Percentiles rank a stretch among this genome's conserved stretches.
These are phyloP conservation scores for Yamadazyma buinensis DNA, from an alignment of 1,139 yeast species.

Conservation along the genomic window DNA sequence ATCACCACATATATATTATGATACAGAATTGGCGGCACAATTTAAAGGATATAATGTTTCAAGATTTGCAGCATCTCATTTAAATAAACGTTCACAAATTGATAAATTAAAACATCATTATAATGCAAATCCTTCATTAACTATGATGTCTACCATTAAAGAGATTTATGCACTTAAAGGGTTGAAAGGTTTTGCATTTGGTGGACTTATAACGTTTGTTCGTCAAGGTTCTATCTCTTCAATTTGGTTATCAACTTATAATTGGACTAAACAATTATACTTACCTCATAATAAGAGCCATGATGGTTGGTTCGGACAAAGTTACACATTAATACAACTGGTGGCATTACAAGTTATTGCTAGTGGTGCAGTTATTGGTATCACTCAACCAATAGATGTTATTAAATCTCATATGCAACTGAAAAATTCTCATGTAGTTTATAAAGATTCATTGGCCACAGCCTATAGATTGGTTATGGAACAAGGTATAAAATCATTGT, in stretches of 20 bases:
- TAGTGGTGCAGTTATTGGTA: constrained; percentile 63
- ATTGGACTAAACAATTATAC: constrained; percentile 65
- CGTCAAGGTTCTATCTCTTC: constrained; percentile 79
- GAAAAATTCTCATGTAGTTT: constrained; percentile 57
- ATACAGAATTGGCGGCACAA: constrained; percentile 32
- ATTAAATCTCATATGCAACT: constrained; percentile 87
- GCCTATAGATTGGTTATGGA: constrained; percentile 66
- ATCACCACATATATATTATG: constrained; percentile 43
- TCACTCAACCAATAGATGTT: constrained; percentile 91
- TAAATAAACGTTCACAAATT: constrained; percentile 14
- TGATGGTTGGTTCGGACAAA: constrained; percentile 48
- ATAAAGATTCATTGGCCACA: constrained; percentile 68
- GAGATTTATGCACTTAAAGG: constrained; percentile 81
- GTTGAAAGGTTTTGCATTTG: constrained; percentile 72
- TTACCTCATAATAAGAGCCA: constrained; percentile 49
- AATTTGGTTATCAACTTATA: constrained; percentile 82
- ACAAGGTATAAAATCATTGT: constrained; percentile 63
- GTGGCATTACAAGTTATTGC: constrained; percentile 53
- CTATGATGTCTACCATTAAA: constrained; percentile 48
- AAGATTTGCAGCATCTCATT: constrained; percentile 19
- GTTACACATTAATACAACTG: constrained; percentile 38
- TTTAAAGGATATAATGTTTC: constrained; percentile 23
- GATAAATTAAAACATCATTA: constrained; percentile 35
- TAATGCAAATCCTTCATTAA: constrained; percentile 52
- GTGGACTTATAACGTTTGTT: constrained; percentile 71